Base-by-base conservation (phyloP, 2,329 filamentous ascomycete species). In the Hymenoscyphus occultus region DNA sequence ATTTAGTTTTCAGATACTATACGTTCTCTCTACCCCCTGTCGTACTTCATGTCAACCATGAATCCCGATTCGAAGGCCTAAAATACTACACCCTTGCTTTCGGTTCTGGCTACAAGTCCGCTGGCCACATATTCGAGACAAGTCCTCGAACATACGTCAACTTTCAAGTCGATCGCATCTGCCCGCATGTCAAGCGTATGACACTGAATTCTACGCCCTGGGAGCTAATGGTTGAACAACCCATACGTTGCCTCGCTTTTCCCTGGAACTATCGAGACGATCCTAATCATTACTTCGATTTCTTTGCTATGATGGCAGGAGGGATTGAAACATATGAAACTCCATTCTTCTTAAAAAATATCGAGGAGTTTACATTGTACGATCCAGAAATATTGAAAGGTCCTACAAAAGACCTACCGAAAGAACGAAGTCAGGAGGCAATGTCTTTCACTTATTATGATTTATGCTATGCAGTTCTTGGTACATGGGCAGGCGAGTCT, bases 181-280 rank as follows among this genome's bases (percentile, higher is more conserved):
- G 22, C 22, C 9, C 22, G 28, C 28, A 28, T 28, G 28, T 28
- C 2, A 3, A 3, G 28, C 3, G 28, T 3, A 28, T 28, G 22
- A 14, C 13, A 32, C 14, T 5, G 6, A 28, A 14, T 57, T 57
- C 1, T 57, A 31, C 1, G 10, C 28, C 56, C 22, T n/a, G 14
- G n/a, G 13, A 28, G 69, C 70, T 16, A 71, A 73, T 42, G 71
- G 65, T 14, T 35, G 1, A 19, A 7, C 10, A 57, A 7, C 56
- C 28, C 10, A 57, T 28, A 14, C 14, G 9, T 31, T n/a, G 14
- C 14, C 42, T 45, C 14, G 42, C 42, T 16, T 14, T 45, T n/a
- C 42, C 42, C 14, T 45, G 42, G 42, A 1, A n/a, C 16, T 6
- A 6, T n/a, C 13, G 16, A n/a, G 2, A n/a, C 42, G n/a, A 45